Evolutionary conservation across 305 asterid species (phyloP).

Genomic region (Solanum hybrid): DNA sequence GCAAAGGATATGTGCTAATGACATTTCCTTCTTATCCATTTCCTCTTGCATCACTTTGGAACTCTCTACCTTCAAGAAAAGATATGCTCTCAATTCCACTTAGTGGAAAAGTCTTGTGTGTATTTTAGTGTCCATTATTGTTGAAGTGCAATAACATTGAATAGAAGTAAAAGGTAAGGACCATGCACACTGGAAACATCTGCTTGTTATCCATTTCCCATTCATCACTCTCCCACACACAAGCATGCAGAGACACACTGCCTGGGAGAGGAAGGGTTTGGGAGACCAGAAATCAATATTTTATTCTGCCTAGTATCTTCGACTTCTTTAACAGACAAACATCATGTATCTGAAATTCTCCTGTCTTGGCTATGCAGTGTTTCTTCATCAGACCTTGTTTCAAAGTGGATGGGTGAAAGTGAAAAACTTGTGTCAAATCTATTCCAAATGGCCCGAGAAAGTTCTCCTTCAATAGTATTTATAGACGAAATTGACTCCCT

Average conservation of each 20-base stretch:
- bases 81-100: neutral
- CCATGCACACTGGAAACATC: neutral
- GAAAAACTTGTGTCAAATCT: constrained; percentile 94
- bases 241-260: neutral
- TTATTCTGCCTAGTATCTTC: neutral
- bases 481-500: constrained; percentile 92
- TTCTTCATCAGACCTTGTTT: constrained; percentile 95
- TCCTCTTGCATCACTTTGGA: neutral
- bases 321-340: neutral
- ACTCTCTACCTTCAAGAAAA: neutral
- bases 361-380: constrained; percentile 35
- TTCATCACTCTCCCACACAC: neutral
- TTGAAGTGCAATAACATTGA: neutral
- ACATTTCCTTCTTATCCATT: neutral
- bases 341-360: neutral
- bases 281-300: neutral
- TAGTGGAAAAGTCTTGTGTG: neutral
- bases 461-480: constrained; percentile 87
- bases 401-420: constrained; percentile 99
- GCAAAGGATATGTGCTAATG: neutral
- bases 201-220: neutral
- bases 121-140: neutral
- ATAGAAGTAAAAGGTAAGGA: neutral
- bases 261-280: neutral
- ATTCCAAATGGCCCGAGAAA: constrained; percentile 98